Percentiles rank a stretch among this genome's conserved stretches.
phyloP scores from a whole-genome alignment of 331 rosid species.

The Cydonia oblonga region DNA sequence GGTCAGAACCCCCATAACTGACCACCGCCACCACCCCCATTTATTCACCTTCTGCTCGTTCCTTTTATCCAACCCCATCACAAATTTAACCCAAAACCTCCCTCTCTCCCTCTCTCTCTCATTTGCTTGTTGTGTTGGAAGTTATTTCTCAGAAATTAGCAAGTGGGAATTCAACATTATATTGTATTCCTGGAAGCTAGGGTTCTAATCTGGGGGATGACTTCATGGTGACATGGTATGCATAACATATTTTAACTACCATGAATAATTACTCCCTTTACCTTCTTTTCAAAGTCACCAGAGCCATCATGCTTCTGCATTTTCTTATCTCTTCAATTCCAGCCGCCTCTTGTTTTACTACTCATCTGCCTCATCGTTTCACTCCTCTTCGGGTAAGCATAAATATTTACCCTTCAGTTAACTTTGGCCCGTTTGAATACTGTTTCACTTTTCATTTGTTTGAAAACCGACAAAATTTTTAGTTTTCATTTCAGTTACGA shows the following conservation, averaged over 20 bases:
- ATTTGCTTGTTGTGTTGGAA: background rate
- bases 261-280: slow-evolving; percentile 30
- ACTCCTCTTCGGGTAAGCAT: slow-evolving; percentile 26
- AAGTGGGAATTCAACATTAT: too few species aligned
- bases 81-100: background rate
- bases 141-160: background rate
- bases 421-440: background rate
- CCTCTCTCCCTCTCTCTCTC: background rate
- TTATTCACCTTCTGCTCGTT: slow-evolving; percentile 13
- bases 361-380: slow-evolving; percentile 18
- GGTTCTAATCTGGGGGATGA: slow-evolving; percentile 15
- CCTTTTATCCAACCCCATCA: background rate
- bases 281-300: slow-evolving; percentile 9
- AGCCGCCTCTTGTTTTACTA: slow-evolving; percentile 10
- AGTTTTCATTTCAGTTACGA: background rate
- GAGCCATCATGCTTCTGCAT: slow-evolving; percentile 15
- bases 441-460: background rate
- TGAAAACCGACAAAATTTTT: too few species aligned
- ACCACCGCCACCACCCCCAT: slow-evolving; percentile 16
- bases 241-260: slow-evolving; percentile 13
- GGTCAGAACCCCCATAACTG: background rate
- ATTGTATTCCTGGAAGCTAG: too few species aligned
- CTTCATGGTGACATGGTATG: slow-evolving; percentile 30
- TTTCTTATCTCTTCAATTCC: slow-evolving; percentile 12
- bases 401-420: background rate